phyloP scores from a whole-genome alignment of 2,329 filamentous ascomycete species.

The Sporothrix inflata region DNA sequence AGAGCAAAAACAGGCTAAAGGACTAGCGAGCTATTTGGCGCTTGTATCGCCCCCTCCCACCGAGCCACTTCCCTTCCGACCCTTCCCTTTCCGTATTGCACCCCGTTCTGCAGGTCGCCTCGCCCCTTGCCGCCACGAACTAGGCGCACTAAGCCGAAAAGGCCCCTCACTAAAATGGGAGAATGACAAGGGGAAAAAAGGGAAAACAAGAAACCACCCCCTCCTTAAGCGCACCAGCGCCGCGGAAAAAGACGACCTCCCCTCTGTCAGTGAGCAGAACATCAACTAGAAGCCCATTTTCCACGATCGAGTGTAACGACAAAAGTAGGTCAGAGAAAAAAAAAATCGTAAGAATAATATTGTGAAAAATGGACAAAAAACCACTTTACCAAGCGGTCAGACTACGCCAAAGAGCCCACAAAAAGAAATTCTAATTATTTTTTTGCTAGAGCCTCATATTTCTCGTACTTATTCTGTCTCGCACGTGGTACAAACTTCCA shows the following conservation, averaged over 20 bases:
- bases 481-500: conserved; percentile 1
- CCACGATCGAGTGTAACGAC: not conserved
- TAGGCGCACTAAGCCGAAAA: conserved; percentile 18
- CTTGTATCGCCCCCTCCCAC: not conserved
- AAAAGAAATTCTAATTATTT: not conserved
- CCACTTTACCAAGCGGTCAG: not conserved
- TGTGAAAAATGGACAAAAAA: not conserved
- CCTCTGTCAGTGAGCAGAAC: not conserved
- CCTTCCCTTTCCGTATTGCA: conserved; percentile 20
- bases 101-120: conserved; percentile 33
- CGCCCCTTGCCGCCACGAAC: conserved; percentile 33
- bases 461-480: too few relatives aligned
- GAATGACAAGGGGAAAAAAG: too few relatives aligned
- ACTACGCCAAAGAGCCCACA: not conserved
- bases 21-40: conserved; percentile 18
- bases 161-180: not conserved
- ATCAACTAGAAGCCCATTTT: not conserved
- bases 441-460: not conserved
- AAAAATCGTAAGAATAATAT: too few relatives aligned
- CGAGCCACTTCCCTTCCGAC: conserved; percentile 18
- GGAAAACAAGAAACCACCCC: not conserved
- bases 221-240: not conserved
- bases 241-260: not conserved
- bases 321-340: too few relatives aligned
- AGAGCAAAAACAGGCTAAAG: not conserved